Conservation (phyloP, 176 grass and related monocot species). For the Metroxylon sagu region DNA sequence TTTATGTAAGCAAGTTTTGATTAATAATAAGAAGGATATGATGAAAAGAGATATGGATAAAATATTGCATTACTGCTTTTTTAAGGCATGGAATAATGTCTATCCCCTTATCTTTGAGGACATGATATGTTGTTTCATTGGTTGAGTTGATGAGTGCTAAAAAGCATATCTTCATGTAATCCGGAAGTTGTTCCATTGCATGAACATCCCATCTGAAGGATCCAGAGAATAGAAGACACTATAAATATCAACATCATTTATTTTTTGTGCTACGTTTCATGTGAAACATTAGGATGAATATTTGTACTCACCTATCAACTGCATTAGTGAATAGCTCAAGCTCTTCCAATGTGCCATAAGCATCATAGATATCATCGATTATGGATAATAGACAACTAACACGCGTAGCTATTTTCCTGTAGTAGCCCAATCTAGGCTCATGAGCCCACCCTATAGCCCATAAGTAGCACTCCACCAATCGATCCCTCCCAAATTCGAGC, state of each 20-base stretch:
- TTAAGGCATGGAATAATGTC: constrained; percentile 29
- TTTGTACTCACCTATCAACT: neutral
- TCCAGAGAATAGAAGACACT: neutral
- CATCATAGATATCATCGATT: constrained; percentile 32
- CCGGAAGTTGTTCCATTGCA: constrained; percentile 24
- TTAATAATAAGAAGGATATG: neutral
- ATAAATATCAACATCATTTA: too few relatives aligned
- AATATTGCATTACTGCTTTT: constrained; percentile 16
- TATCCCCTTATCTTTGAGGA: constrained; percentile 17
- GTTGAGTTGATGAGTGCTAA: constrained; percentile 18
- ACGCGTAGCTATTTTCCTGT: neutral
- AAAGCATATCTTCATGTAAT: constrained; percentile 37
- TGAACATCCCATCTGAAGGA: constrained; percentile 3
- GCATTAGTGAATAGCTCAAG: constrained; percentile 19
- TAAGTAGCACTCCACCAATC: constrained; percentile 40
- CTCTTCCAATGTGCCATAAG: constrained; percentile 24
- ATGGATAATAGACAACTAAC: constrained; percentile 6
- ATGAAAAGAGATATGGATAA: too few relatives aligned
- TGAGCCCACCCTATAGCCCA: constrained; percentile 4
- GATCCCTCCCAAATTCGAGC: constrained; percentile 31
- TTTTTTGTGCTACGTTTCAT: too few relatives aligned
- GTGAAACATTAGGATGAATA: too few relatives aligned
- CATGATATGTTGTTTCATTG: constrained; percentile 2
- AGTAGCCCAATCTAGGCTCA: constrained; percentile 2
- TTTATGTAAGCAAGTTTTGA: too few relatives aligned